These are phyloP conservation scores for Colletotrichum costaricense DNA, from an alignment of 2,329 filamentous ascomycete species.

Conservation along the genomic window DNA sequence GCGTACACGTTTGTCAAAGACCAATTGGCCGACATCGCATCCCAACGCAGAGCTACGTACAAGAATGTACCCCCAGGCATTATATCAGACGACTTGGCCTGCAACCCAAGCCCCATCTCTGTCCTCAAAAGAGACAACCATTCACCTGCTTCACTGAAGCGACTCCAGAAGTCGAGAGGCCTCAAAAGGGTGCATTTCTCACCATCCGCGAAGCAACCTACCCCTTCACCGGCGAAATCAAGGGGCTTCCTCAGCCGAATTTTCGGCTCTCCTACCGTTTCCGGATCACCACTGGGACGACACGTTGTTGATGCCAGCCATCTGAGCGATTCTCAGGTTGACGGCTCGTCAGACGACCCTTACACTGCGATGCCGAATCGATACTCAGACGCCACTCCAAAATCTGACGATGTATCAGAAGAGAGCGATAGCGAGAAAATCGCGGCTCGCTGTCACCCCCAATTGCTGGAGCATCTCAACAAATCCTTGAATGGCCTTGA, in stretches of 20 bases:
- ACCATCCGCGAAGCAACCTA: neutral
- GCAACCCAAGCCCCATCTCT: neutral
- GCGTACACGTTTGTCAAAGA: slow-evolving; percentile 23
- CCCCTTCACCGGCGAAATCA: neutral
- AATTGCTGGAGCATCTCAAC: slow-evolving; percentile 16
- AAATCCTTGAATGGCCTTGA: slow-evolving; percentile 17
- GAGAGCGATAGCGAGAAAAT: slow-evolving; percentile 4
- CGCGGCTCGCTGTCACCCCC: slow-evolving; percentile 12
- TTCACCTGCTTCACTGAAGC: slow-evolving; percentile 26
- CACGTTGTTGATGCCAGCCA: neutral
- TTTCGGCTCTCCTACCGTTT: neutral
- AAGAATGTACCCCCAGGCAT: neutral
- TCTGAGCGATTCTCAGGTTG: slow-evolving; percentile 6
- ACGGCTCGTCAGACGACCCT: slow-evolving; percentile 14
- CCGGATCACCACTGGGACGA: slow-evolving; percentile 4
- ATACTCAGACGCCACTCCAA: neutral
- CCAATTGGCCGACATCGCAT: slow-evolving; percentile 26
- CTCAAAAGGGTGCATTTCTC: slow-evolving; percentile 32
- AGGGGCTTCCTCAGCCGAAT: slow-evolving; percentile 14
- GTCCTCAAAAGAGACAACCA: slow-evolving; percentile 9
- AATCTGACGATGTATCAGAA: slow-evolving; percentile 16
- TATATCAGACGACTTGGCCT: neutral
- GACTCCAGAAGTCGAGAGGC: slow-evolving; percentile 24
- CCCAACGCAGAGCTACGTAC: neutral
- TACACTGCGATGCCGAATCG: neutral